These are phyloP conservation scores for Nemophila menziesii DNA, from an alignment of 257 asterid genomes.

Conservation along the genomic window DNA sequence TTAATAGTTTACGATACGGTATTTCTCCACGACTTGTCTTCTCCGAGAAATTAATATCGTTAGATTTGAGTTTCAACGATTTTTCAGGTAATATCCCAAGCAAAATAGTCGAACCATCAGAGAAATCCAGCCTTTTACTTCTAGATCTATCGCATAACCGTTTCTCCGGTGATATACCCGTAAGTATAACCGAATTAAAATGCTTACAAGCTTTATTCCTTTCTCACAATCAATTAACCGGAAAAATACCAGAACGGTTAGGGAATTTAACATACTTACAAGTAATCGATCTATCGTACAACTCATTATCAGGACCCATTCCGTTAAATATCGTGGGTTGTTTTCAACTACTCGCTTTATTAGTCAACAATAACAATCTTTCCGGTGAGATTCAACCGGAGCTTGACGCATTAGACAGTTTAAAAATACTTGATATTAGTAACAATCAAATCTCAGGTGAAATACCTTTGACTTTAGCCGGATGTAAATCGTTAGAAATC, in stretches of 20 bases:
- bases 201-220: conserved; percentile 79
- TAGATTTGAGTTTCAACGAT: conserved; percentile 80
- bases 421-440: conserved; percentile 58
- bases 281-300: conserved; percentile 76
- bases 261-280: conserved; percentile 87
- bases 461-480: conserved; percentile 90
- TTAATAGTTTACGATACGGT: conserved; percentile 53
- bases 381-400: conserved; percentile 94
- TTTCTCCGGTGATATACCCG: conserved; percentile 60
- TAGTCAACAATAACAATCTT: conserved; percentile 62
- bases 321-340: conserved; percentile 87
- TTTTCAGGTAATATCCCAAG: conserved; percentile 61
- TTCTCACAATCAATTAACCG: conserved; percentile 57
- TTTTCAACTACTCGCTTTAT: conserved; percentile 67
- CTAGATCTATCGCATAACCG: conserved; percentile 70
- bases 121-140: conserved; percentile 51
- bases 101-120: conserved; percentile 38
- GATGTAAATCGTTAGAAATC: conserved; percentile 85
- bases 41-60: conserved; percentile 37
- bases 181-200: conserved; percentile 53
- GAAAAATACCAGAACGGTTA: conserved; percentile 72
- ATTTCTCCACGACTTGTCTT: conserved; percentile 74
- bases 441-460: conserved; percentile 75
- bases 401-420: conserved; percentile 86
- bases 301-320: conserved; percentile 55